A percentile compares a stretch with the other conserved stretches of the same genome.
Evolutionary conservation across 768 basidiomycete species (phyloP).

Genomic region (Heimioporus sp.): DNA sequence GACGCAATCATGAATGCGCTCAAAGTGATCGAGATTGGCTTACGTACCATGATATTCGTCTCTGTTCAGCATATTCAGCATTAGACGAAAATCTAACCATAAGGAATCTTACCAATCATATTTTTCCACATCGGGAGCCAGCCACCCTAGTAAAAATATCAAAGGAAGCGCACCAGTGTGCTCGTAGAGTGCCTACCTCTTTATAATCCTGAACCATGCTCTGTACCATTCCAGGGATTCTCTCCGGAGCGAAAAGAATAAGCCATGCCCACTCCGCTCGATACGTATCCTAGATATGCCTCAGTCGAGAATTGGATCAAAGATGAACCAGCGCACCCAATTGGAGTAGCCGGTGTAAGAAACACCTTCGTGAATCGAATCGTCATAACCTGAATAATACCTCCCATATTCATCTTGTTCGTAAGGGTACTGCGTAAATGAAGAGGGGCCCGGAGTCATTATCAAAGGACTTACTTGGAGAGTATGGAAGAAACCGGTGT

Average conservation of each 20-base stretch:
- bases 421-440: constrained; percentile 60
- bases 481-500: constrained; percentile 63
- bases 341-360: constrained; percentile 82
- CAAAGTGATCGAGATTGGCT: not conserved
- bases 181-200: constrained; percentile 41
- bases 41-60: constrained; percentile 76
- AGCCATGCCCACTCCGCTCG: constrained; percentile 80
- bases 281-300: constrained; percentile 63
- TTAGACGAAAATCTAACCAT: not conserved
- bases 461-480: constrained; percentile 43
- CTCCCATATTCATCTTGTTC: constrained; percentile 63
- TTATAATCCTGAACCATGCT: constrained; percentile 81
- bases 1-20: not conserved
- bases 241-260: constrained; percentile 73
- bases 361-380: constrained; percentile 56
- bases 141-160: constrained; percentile 46
- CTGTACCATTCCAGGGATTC: constrained; percentile 70
- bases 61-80: constrained; percentile 34
- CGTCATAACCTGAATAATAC: constrained; percentile 81
- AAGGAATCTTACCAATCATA: constrained; percentile 49
- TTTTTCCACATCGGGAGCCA: constrained; percentile 95
- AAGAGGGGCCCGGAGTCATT: not conserved
- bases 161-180: not conserved
- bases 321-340: constrained; percentile 47
- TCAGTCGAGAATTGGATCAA: not conserved